Conservation (phyloP, 2,329 filamentous ascomycete genomes). For the Xylariaceae sp. region DNA sequence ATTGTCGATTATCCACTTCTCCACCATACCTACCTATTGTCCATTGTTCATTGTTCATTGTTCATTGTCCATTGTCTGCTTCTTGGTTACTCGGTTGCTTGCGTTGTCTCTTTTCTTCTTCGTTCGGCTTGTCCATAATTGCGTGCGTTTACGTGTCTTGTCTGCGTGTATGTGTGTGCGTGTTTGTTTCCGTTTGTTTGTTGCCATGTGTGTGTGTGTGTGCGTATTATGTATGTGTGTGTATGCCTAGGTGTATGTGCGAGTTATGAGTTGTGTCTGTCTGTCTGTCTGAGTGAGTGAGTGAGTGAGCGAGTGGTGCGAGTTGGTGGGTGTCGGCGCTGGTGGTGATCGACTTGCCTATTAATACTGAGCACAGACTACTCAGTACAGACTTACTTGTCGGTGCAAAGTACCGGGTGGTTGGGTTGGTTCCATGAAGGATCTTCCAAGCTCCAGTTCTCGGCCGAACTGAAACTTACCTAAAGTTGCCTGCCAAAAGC, state of each 20-base stretch:
- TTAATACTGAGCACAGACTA: background rate
- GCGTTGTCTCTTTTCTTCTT: background rate
- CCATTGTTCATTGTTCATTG: no score
- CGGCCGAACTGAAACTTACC: conserved; percentile 1
- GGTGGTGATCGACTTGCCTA: background rate
- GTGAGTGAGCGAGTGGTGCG: background rate
- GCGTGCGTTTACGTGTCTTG: background rate
- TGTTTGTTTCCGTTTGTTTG: background rate
- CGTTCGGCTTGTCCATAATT: background rate
- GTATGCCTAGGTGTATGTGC: background rate
- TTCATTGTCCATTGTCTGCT: background rate
- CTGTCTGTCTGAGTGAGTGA: background rate
- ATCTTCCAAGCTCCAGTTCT: conserved; percentile 18
- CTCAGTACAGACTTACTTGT: background rate
- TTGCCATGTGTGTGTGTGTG: background rate
- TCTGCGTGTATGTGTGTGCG: background rate
- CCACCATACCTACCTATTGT: background rate
- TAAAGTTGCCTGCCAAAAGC: background rate
- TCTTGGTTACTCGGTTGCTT: background rate
- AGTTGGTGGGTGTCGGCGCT: background rate
- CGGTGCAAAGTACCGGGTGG: background rate
- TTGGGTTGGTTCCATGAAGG: conserved; percentile 7
- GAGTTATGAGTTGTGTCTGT: background rate
- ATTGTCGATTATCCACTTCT: background rate
- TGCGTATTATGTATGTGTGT: background rate